Conservation (phyloP, 257 asterid genomes). For the Phtheirospermum japonicum region DNA sequence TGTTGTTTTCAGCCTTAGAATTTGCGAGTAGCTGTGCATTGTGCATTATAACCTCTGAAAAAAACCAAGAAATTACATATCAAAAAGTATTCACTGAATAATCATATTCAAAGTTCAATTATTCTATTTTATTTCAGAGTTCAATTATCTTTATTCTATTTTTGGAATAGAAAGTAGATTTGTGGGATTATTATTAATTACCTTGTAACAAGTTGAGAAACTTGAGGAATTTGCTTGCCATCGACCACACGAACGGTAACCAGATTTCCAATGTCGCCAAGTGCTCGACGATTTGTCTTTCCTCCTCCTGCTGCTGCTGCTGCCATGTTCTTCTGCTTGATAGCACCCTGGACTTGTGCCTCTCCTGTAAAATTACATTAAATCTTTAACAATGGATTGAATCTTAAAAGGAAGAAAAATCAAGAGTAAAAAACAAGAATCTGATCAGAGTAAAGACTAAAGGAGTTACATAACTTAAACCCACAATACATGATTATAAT, state of each 20-base stretch:
- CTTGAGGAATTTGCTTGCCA: conserved; percentile 58
- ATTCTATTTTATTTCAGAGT: too few species aligned
- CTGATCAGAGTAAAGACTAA: background rate
- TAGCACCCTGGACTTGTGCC: conserved; percentile 42
- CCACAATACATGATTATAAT: too few species aligned
- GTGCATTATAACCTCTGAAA: conserved; percentile 65
- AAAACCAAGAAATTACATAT: conserved; percentile 2
- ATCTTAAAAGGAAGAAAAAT: background rate
- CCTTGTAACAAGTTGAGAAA: conserved; percentile 69
- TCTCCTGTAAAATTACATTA: conserved; percentile 34
- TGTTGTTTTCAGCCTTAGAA: conserved; percentile 43
- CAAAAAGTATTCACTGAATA: background rate
- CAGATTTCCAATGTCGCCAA: conserved; percentile 76
- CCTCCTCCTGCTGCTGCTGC: conserved; percentile 66
- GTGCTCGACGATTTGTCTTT: conserved; percentile 68
- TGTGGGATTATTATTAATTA: conserved; percentile 14
- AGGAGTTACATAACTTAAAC: too few species aligned
- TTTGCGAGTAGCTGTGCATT: conserved; percentile 64
- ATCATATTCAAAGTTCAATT: background rate
- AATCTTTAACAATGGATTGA: background rate
- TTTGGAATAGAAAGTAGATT: background rate
- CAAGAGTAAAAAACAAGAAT: background rate
- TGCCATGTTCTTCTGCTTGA: conserved; percentile 59
- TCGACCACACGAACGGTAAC: conserved; percentile 42
- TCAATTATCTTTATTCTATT: too few species aligned